Percentiles rank a stretch among this genome's conserved stretches.
These are phyloP conservation scores for Rhizomucor pusillus DNA, from an alignment of 371 early-diverging fungal species.

Conservation along the genomic window DNA sequence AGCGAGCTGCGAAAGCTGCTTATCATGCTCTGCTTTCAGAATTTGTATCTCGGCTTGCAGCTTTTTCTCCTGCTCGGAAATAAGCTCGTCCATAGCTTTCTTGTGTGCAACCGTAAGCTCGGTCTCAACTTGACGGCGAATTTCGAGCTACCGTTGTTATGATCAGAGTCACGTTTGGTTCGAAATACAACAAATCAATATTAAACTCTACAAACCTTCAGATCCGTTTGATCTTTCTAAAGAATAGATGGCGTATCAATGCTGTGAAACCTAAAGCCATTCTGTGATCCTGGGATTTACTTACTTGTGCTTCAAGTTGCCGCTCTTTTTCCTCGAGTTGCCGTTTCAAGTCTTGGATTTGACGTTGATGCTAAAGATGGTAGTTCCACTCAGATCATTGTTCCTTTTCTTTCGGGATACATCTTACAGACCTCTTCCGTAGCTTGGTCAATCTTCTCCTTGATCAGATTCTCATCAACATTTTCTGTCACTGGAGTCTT, in stretches of 20 bases:
- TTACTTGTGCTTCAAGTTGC: slow-evolving; percentile 3
- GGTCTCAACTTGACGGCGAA: slow-evolving; percentile 8
- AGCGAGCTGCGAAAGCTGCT: not conserved
- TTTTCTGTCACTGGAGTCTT: slow-evolving; percentile 16
- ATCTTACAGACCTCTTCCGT: slow-evolving; percentile 2
- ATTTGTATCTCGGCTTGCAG: slow-evolving; percentile 7
- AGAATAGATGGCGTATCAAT: no score
- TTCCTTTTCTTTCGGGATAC: slow-evolving; percentile 2
- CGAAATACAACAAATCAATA: not conserved
- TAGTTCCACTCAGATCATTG: not conserved
- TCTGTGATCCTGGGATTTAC: not conserved
- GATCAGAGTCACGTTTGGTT: not conserved
- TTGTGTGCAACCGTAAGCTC: slow-evolving; percentile 6
- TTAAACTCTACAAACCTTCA: slow-evolving; percentile 1
- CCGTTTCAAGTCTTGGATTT: slow-evolving; percentile 1
- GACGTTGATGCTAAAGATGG: slow-evolving; percentile 6
- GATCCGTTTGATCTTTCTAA: slow-evolving; percentile 3
- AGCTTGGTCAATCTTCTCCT: slow-evolving; percentile 5
- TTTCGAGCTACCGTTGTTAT: slow-evolving; percentile 5
- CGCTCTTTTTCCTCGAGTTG: slow-evolving; percentile 5
- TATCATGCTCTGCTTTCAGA: slow-evolving; percentile 5
- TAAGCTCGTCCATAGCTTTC: slow-evolving; percentile 8
- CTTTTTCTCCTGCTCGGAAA: slow-evolving; percentile 9
- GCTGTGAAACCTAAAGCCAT: no score
- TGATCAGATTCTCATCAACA: slow-evolving; percentile 8